phyloP scores from a whole-genome alignment of 805 yeast genomes.

The Maudiozyma bulderi region DNA sequence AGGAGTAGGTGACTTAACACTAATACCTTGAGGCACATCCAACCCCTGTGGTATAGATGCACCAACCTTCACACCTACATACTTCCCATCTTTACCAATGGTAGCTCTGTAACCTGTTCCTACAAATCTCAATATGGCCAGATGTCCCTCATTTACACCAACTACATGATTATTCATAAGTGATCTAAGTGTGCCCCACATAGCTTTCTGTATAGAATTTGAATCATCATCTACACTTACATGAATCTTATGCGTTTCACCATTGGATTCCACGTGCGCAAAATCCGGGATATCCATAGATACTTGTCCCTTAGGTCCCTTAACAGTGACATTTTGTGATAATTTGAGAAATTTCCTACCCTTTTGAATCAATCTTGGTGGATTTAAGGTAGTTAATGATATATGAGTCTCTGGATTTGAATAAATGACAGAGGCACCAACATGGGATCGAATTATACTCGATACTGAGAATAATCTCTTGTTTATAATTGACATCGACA shows the following conservation, averaged over 20 bases:
- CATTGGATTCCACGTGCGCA: conserved; percentile 32
- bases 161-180: conserved; percentile 64
- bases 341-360: conserved; percentile 51
- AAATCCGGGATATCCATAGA: conserved; percentile 64
- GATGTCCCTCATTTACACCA: conserved; percentile 91
- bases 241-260: conserved; percentile 30
- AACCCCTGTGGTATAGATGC: conserved; percentile 73
- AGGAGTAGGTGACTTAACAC: conserved; percentile 72
- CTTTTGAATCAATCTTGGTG: conserved; percentile 53
- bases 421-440: conserved; percentile 73
- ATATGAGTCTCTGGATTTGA: conserved; percentile 49
- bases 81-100: conserved; percentile 48
- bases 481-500: conserved; percentile 3
- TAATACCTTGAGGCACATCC: conserved; percentile 66
- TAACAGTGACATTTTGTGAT: conserved; percentile 48
- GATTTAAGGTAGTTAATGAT: conserved; percentile 34
- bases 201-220: conserved; percentile 61
- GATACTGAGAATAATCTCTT: conserved; percentile 2
- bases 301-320: conserved; percentile 72
- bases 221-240: conserved; percentile 50
- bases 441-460: conserved; percentile 41
- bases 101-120: conserved; percentile 96
- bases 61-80: conserved; percentile 77
- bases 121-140: conserved; percentile 75
- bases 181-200: conserved; percentile 94